A percentile compares a stretch with the other conserved stretches of the same genome.
phyloP scores from a whole-genome alignment of 768 basidiomycete species.

The Boletus coccyginus region DNA sequence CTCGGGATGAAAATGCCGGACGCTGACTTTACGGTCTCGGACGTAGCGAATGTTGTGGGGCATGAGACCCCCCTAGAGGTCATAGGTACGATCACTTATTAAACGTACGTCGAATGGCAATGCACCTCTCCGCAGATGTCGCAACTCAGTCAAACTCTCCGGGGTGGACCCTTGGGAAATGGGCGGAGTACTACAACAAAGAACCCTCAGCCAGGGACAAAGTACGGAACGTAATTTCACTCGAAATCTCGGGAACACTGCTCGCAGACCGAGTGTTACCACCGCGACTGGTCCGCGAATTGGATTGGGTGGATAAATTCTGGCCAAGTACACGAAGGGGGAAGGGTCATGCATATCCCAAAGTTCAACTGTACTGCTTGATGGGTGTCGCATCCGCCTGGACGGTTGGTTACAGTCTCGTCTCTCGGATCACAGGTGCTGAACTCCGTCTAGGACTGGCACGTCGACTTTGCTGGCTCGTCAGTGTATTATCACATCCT shows the following conservation, averaged over 20 bases:
- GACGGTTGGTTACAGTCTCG: conserved; percentile 63
- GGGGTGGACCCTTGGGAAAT: conserved; percentile 88
- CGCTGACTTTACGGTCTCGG: conserved; percentile 64
- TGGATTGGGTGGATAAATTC: conserved; percentile 97
- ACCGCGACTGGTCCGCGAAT: conserved; percentile 78
- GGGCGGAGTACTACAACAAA: conserved; percentile 83
- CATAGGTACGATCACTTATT: conserved; percentile 58
- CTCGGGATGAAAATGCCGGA: conserved; percentile 91
- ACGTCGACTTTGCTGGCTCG: conserved; percentile 95
- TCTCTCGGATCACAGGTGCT: not conserved
- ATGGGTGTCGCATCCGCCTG: conserved; percentile 94
- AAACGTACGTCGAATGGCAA: conserved; percentile 2
- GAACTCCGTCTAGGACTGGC: conserved; percentile 75
- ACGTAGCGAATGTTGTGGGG: conserved; percentile 80
- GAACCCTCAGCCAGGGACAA: conserved; percentile 73
- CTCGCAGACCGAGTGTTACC: conserved; percentile 78
- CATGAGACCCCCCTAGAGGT: conserved; percentile 82
- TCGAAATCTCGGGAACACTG: conserved; percentile 87
- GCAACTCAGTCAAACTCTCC: conserved; percentile 81
- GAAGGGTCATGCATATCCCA: conserved; percentile 76
- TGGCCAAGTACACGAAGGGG: conserved; percentile 84
- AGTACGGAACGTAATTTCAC: conserved; percentile 91
- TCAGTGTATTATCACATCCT: conserved; percentile 98
- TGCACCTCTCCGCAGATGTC: conserved; percentile 54
- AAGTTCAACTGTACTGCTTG: conserved; percentile 93